These are phyloP conservation scores for Phytophthora hibernalis DNA, from an alignment of 352 stramenopile species.

Conservation along the genomic window DNA sequence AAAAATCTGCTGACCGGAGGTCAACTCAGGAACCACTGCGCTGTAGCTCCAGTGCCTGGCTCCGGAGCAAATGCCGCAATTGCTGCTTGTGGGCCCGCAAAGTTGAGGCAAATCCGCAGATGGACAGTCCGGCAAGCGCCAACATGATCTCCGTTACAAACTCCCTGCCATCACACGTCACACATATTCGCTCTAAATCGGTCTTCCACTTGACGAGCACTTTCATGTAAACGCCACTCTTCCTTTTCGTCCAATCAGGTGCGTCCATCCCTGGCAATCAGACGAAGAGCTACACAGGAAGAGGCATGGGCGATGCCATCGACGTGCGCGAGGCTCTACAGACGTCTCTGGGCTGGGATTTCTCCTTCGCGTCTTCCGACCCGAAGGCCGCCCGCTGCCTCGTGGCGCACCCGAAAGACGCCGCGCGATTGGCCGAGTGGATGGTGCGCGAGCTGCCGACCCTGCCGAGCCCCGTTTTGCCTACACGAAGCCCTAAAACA, in stretches of 20 bases:
- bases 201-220: constrained; percentile 12
- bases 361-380: constrained; percentile 59
- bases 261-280: neutral
- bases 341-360: constrained; percentile 49
- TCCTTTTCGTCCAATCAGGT: constrained; percentile 24
- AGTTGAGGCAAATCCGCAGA: constrained; percentile 13
- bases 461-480: constrained; percentile 4
- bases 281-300: constrained; percentile 30
- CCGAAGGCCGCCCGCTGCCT: constrained; percentile 55
- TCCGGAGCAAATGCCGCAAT: neutral
- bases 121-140: constrained; percentile 14
- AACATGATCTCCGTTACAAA: too few species aligned
- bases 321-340: constrained; percentile 51
- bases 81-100: neutral
- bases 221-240: neutral
- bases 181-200: constrained; percentile 4
- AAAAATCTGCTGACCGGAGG: constrained; percentile 9
- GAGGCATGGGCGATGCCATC: constrained; percentile 16
- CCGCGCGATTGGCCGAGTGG: constrained; percentile 48
- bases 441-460: constrained; percentile 45
- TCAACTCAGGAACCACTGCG: too few species aligned
- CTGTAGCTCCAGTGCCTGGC: neutral
- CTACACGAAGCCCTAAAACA: constrained; percentile 1
- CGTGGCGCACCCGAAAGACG: constrained; percentile 43
- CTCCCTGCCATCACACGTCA: neutral